Conservation (phyloP, 2,329 filamentous ascomycete species). For the Eutypa lata region DNA sequence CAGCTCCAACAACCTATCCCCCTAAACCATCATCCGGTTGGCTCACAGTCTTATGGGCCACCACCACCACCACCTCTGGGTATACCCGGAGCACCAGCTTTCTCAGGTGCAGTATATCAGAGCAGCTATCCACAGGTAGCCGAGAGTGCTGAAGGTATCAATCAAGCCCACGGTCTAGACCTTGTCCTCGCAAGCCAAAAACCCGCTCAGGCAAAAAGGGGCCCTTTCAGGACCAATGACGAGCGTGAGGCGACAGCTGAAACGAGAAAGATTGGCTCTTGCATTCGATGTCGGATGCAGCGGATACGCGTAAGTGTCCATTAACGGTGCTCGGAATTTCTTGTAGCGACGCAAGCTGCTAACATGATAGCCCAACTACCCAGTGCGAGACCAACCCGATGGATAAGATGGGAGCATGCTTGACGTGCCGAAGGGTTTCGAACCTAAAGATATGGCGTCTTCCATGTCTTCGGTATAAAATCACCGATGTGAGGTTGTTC, state of each 20-base stretch:
- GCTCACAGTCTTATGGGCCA: slow-evolving; percentile 12
- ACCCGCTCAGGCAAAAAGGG: slow-evolving; percentile 40
- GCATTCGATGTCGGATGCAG: slow-evolving; percentile 60
- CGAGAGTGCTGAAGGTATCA: slow-evolving; percentile 13
- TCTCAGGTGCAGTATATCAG: neutral
- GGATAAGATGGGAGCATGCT: slow-evolving; percentile 45
- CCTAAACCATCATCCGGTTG: slow-evolving; percentile 17
- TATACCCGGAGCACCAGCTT: slow-evolving; percentile 4
- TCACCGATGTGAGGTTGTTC: slow-evolving; percentile 55
- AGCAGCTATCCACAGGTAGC: slow-evolving; percentile 11
- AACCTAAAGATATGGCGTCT: slow-evolving; percentile 50
- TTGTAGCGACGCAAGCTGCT: neutral
- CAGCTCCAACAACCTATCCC: slow-evolving; percentile 18
- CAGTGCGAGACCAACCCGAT: slow-evolving; percentile 52
- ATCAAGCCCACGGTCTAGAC: slow-evolving; percentile 25
- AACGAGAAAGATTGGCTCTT: slow-evolving; percentile 56
- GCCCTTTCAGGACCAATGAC: slow-evolving; percentile 52
- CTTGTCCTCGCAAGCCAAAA: slow-evolving; percentile 33
- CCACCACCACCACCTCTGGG: slow-evolving; percentile 11
- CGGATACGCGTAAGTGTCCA: slow-evolving; percentile 52
- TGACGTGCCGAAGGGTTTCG: slow-evolving; percentile 51
- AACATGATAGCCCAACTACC: slow-evolving; percentile 10
- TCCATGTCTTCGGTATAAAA: slow-evolving; percentile 59
- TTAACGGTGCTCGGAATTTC: neutral
- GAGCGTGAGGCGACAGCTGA: slow-evolving; percentile 53